Base-by-base conservation (phyloP, 805 yeast species). In the Starmerella ratchasimensis region DNA sequence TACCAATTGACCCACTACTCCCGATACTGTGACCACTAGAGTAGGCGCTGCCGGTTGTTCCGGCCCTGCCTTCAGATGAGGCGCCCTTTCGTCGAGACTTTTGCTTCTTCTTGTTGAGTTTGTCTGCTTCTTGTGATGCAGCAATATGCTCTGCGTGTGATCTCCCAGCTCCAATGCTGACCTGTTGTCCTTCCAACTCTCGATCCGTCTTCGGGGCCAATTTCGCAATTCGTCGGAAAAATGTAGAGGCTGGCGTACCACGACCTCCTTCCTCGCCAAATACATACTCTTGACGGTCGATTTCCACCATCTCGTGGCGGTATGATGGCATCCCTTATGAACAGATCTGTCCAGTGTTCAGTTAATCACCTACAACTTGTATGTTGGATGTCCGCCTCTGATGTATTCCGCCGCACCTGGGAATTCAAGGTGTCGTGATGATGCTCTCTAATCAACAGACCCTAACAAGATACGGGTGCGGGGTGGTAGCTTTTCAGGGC, bases 211-310 rank as follows among this genome's bases (percentile, higher is more conserved):
- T 34, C n/a, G 43, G 46, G 11, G 47, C 45, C 47, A 47, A 41
- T 39, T 44, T 41, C 20, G 60, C 51, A 10, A 58, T 38, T 18
- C 54, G 62, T 44, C 63, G 64, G 39, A 72, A 58, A 52, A 71
- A 68, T 32, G 69, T 60, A 41, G 75, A 61, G 10, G 72, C 62
- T 28, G 72, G 64, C 39, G 72, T 72, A 2, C 82, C 82, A 32
- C 67, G 63, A 11, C 82, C 82, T 15, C 83, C 83, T 28, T 68
- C 65, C 48, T 76, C 80, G 18, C 76, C 77, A 47, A 76, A 76
- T 14, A 75, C 60, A 48, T 73, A 76, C 52, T 76, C 83, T 44
- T 43, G 50, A 37, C 46, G 46, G 46, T 49, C 60, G 18, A 49
- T 31, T 34, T 51, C 53, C 14, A 53, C 41, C 54, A 52, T 43